phyloP scores from a whole-genome alignment of 2,329 filamentous ascomycete species.

The Parafenestella ontariensis region DNA sequence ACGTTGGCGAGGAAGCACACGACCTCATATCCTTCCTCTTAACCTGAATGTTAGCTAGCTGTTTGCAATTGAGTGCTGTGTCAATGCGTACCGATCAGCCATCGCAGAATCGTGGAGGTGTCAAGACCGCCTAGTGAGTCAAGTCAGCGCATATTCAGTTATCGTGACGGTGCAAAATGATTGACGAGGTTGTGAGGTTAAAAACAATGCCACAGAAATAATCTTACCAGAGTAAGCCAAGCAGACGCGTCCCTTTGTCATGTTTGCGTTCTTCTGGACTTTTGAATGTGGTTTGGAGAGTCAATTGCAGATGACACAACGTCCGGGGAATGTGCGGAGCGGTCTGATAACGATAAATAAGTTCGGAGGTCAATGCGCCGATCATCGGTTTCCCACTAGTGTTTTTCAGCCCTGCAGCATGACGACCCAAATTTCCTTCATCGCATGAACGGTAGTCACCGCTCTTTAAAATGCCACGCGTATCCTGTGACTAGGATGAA shows the following conservation, averaged over 20 bases:
- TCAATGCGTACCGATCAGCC: constrained; percentile 43
- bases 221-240: constrained; percentile 56
- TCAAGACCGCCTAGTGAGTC: constrained; percentile 60
- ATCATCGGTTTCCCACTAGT: constrained; percentile 18
- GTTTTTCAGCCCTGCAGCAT: constrained; percentile 1
- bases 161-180: neutral
- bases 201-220: neutral
- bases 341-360: constrained; percentile 29
- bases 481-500: neutral
- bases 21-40: constrained; percentile 66
- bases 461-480: neutral
- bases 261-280: constrained; percentile 21
- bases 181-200: neutral
- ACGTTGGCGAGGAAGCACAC: constrained; percentile 64
- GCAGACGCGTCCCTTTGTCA: constrained; percentile 56
- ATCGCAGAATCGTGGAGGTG: constrained; percentile 58
- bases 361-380: constrained; percentile 26
- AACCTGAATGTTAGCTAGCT: constrained; percentile 10
- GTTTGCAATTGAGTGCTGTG: neutral
- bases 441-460: too few relatives aligned
- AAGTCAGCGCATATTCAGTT: constrained; percentile 26
- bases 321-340: constrained; percentile 23
- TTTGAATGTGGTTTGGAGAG: constrained; percentile 15
- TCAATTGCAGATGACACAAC: constrained; percentile 19
- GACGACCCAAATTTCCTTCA: neutral